phyloP scores from a whole-genome alignment of 75 land plant genomes.

The Pinus taeda region DNA sequence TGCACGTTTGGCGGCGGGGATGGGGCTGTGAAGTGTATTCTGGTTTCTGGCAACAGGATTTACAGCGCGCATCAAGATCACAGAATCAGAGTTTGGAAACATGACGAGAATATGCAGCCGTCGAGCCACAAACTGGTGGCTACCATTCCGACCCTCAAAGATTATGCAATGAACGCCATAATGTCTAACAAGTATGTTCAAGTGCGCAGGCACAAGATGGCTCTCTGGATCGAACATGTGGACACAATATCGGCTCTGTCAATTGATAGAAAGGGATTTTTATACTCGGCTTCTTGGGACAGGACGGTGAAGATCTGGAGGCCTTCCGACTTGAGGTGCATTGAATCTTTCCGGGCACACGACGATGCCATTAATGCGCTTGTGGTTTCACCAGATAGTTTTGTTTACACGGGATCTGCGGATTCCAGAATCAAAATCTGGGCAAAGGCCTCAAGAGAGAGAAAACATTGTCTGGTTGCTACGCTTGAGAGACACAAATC shows the following conservation, averaged over 20 bases:
- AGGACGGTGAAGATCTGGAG: constrained; percentile 74
- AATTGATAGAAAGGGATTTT: constrained; percentile 23
- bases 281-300: constrained; percentile 85
- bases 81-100: constrained; percentile 72
- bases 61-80: constrained; percentile 74
- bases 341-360: constrained; percentile 46
- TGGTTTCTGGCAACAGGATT: constrained; percentile 26
- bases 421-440: constrained; percentile 46
- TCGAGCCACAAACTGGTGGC: constrained; percentile 32
- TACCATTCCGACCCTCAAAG: constrained; percentile 26
- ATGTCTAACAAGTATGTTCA: constrained; percentile 44
- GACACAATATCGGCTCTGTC: constrained; percentile 68
- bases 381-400: constrained; percentile 29
- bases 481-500: constrained; percentile 56
- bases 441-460: constrained; percentile 9
- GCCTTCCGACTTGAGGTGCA: constrained; percentile 54
- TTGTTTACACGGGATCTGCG: constrained; percentile 50
- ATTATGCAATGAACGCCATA: constrained; percentile 14
- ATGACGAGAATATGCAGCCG: neutral
- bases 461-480: constrained; percentile 24
- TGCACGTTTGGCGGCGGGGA: constrained; percentile 19
- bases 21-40: constrained; percentile 52
- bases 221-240: constrained; percentile 70
- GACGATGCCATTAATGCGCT: constrained; percentile 60
- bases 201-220: constrained; percentile 58